Evolutionary conservation across 169 alveolate species (phyloP).

Genomic region (Cryptosporidium parvum): DNA sequence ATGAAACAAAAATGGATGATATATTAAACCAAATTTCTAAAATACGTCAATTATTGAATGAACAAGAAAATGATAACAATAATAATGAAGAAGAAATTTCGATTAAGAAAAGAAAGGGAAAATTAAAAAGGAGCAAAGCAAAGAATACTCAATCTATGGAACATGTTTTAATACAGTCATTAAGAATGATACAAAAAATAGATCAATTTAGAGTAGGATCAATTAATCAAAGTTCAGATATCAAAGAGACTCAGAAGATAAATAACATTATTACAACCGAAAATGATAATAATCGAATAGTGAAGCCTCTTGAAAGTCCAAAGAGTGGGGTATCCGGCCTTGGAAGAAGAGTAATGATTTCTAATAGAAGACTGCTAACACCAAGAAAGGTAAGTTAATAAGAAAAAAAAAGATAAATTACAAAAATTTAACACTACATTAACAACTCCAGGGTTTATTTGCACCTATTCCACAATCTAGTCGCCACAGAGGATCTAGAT

Average conservation of each 20-base stretch:
- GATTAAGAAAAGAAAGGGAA: conserved; percentile 22
- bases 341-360: conserved; percentile 40
- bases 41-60: background rate
- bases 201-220: conserved; percentile 32
- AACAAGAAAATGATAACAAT: background rate
- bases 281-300: background rate
- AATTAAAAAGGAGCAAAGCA: conserved; percentile 19
- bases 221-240: background rate
- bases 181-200: conserved; percentile 36
- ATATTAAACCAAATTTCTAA: conserved; percentile 1
- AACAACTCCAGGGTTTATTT: conserved; percentile 24
- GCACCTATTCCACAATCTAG: conserved; percentile 46
- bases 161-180: conserved; percentile 25
- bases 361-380: conserved; percentile 51
- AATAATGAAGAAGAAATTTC: background rate
- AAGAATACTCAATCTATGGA: conserved; percentile 17
- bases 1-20: background rate
- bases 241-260: background rate
- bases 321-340: conserved; percentile 15
- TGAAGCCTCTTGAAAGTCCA: conserved; percentile 15
- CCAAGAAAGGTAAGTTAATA: conserved; percentile 72
- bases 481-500: conserved; percentile 43
- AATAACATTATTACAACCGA: background rate
- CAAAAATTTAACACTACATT: background rate
- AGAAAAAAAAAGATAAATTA: background rate